phyloP scores from a whole-genome alignment of 257 asterid species.

The Ilex aquifolium region DNA sequence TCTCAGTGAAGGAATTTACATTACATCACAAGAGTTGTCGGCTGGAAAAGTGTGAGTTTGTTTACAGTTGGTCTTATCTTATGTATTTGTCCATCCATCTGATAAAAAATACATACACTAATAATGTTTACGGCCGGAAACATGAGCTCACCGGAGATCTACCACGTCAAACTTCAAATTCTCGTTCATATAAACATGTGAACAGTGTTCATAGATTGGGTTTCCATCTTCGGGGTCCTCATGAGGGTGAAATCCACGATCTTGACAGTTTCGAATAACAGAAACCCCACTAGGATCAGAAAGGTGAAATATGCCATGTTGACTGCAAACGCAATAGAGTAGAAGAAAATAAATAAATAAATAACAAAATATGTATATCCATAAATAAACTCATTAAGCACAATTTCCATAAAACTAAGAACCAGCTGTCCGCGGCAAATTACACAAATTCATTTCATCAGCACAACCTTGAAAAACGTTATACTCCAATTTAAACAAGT shows the following conservation, averaged over 20 bases:
- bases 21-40: too few relatives aligned
- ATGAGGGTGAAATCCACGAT: constrained; percentile 95
- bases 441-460: neutral
- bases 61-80: too few relatives aligned
- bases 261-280: constrained; percentile 67
- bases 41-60: too few relatives aligned
- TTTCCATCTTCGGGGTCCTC: constrained; percentile 91
- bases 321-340: constrained; percentile 39
- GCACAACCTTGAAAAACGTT: neutral
- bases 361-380: too few relatives aligned
- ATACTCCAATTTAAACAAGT: too few relatives aligned
- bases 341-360: neutral
- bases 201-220: constrained; percentile 81
- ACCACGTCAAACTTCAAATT: constrained; percentile 68
- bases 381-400: too few relatives aligned
- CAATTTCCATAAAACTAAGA: too few relatives aligned
- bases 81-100: too few relatives aligned
- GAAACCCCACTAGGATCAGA: constrained; percentile 87
- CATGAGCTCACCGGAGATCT: constrained; percentile 64
- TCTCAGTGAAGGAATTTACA: too few relatives aligned
- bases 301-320: constrained; percentile 92
- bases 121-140: too few relatives aligned
- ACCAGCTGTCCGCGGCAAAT: too few relatives aligned
- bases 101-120: too few relatives aligned
- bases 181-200: constrained; percentile 82